phyloP scores from a whole-genome alignment of 1,284 basidiomycete species.

The Caloboletus firmus region DNA sequence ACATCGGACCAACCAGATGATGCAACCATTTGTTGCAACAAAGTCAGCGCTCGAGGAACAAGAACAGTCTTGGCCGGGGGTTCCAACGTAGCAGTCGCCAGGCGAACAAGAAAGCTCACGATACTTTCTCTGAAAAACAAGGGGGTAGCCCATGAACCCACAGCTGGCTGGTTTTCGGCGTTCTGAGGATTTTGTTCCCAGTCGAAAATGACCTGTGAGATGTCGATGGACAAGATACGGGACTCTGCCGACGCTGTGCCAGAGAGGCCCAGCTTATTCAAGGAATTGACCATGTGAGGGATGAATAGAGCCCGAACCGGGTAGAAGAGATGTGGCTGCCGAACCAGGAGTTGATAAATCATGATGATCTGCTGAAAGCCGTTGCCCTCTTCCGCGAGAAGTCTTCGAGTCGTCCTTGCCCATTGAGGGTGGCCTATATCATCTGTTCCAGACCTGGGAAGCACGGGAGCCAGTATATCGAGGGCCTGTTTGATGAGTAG shows the following conservation, averaged over 20 bases:
- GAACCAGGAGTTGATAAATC: conserved; percentile 91
- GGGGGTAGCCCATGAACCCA: conserved; percentile 68
- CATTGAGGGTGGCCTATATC: conserved; percentile 77
- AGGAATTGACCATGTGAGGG: conserved; percentile 91
- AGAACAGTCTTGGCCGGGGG: conserved; percentile 61
- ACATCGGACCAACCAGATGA: conserved; percentile 92
- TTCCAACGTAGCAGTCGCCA: conserved; percentile 77
- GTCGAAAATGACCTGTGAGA: conserved; percentile 82
- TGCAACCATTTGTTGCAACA: conserved; percentile 83
- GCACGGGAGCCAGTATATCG: conserved; percentile 87
- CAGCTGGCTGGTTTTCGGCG: conserved; percentile 27
- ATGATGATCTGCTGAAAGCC: conserved; percentile 81
- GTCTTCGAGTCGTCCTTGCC: conserved; percentile 86
- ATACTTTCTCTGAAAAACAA: conserved; percentile 83
- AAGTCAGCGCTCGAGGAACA: conserved; percentile 73
- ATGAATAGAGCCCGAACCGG: conserved; percentile 92
- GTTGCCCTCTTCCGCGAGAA: conserved; percentile 89
- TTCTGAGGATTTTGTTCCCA: conserved; percentile 77
- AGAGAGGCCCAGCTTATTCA: conserved; percentile 85
- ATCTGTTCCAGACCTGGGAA: conserved; percentile 58
- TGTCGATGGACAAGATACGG: conserved; percentile 78
- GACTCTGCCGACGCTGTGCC: conserved; percentile 78
- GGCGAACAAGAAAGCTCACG: conserved; percentile 90
- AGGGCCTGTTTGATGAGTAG: conserved; percentile 84
- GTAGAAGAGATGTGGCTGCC: conserved; percentile 92